Evolutionary conservation across 2,329 filamentous ascomycete species (phyloP), one percentile per base, ranked within the genome.

Genomic region (Penicillium sp.): DNA sequence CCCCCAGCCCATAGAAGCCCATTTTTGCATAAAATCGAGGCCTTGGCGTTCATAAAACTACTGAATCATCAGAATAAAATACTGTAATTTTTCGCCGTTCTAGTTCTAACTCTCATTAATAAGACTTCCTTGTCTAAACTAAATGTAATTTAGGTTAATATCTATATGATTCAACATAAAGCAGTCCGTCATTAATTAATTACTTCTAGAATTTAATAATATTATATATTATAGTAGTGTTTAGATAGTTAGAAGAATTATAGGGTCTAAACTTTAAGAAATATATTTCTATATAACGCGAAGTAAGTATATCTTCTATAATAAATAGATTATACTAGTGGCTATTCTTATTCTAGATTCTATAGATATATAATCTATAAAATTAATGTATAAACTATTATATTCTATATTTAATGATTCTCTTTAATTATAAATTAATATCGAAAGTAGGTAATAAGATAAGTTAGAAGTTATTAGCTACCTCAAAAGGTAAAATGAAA

Each of bases 331-430:
- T 15, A 49, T 49, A 49, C 24, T 49, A 49, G 45, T 22, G 22
- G 28, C 45, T 49, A n/a, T n/a, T 49, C 45, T 49, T 49, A 28
- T 49, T 49, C 45, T 49, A 28, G 22, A 49, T 49, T 28, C 24
- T 7, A 8, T 49, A 22, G 45, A 49, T 15, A 49, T 49, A 49
- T 7, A 49, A 49, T 49, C 19, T 49, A 7, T 49, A 49, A 26
- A 3, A 49, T 26, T 49, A 49, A 15, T 49, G 19, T 22, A 49
- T 17, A 19, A 42, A 42, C 5, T 17, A 15, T 42, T 42, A 42
- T 42, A 42, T 42, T 42, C 38, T 42, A 42, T n/a, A 49, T 28
- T 28, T 17, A 49, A 28, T 49, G 22, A 49, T 12, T 49, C 45
- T 49, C 45, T 49, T 49, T 30, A 6, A 49, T 49, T 17, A 49